Percentiles rank a stretch among this genome's conserved stretches.
phyloP scores from a whole-genome alignment of 306 rosid genomes.

The Nissolia schottii region DNA sequence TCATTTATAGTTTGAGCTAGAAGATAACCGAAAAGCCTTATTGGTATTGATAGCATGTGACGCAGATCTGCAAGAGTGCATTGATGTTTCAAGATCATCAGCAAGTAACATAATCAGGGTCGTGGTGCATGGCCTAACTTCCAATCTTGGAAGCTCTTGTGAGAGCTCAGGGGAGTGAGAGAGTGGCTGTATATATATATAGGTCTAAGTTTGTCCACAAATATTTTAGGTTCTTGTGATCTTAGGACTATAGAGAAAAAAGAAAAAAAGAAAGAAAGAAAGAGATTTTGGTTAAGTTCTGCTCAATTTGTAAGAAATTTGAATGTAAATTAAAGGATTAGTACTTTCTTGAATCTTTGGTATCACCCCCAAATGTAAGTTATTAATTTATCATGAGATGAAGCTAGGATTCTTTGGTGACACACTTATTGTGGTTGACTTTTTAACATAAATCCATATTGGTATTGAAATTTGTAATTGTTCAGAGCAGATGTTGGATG shows the following conservation, averaged over 20 bases:
- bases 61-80: slow-evolving; percentile 88
- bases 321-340: slow-evolving; percentile 15
- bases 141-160: slow-evolving; percentile 70
- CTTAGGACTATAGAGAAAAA: slow-evolving; percentile 22
- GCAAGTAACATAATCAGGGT: slow-evolving; percentile 67
- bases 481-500: not conserved
- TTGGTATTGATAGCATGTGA: slow-evolving; percentile 87
- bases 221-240: slow-evolving; percentile 24
- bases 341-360: slow-evolving; percentile 14
- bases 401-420: not conserved
- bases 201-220: slow-evolving; percentile 18
- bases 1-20: slow-evolving; percentile 86
- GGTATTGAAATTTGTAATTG: not conserved
- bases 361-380: not conserved
- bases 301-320: slow-evolving; percentile 33
- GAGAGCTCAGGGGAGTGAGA: slow-evolving; percentile 61
- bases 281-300: slow-evolving; percentile 33
- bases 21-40: slow-evolving; percentile 94
- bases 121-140: slow-evolving; percentile 54
- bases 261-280: too few species aligned
- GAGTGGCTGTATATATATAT: slow-evolving; percentile 37
- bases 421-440: slow-evolving; percentile 5
- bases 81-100: slow-evolving; percentile 62
- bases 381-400: not conserved
- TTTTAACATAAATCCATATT: not conserved